Evolutionary conservation across 352 stramenopile genomes (phyloP).

Genomic region (Globisporangium camurandrum): DNA sequence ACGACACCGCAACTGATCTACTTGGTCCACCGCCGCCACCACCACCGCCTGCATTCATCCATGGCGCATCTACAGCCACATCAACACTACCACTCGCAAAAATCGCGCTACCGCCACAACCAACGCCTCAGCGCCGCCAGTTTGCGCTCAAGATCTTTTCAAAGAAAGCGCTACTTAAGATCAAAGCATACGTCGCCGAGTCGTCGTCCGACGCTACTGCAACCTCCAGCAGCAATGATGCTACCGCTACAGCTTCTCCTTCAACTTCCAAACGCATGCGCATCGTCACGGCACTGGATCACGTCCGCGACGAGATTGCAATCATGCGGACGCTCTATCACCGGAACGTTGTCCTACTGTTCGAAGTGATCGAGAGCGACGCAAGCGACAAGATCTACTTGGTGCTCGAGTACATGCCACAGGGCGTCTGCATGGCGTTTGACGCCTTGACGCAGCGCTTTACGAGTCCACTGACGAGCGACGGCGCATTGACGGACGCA

Average conservation of each 20-base stretch:
- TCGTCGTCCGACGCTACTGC: slow-evolving; percentile 3
- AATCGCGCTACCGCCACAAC: slow-evolving; percentile 1
- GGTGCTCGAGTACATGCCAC: slow-evolving; percentile 82
- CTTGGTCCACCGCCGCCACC: slow-evolving; percentile 5
- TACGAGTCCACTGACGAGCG: slow-evolving; percentile 46
- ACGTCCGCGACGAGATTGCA: slow-evolving; percentile 73
- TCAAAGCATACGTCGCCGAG: slow-evolving; percentile 70
- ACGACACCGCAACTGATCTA: background rate
- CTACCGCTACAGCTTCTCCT: background rate
- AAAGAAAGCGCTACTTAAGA: slow-evolving; percentile 60
- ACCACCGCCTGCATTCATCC: slow-evolving; percentile 4
- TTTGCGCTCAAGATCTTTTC: slow-evolving; percentile 86
- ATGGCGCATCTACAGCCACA: slow-evolving; percentile 2
- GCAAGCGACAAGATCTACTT: slow-evolving; percentile 77
- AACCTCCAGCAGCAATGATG: background rate
- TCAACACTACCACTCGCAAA: too few species aligned
- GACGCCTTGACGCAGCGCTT: slow-evolving; percentile 60
- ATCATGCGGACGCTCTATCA: slow-evolving; percentile 88
- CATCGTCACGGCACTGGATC: slow-evolving; percentile 72
- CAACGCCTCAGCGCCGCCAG: slow-evolving; percentile 18
- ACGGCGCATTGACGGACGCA: slow-evolving; percentile 45
- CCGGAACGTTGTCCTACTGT: slow-evolving; percentile 86
- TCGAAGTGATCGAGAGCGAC: slow-evolving; percentile 85
- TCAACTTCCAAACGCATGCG: slow-evolving; percentile 35
- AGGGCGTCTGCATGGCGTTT: slow-evolving; percentile 80